Conservation (phyloP, 495 filamentous ascomycete genomes). For the Pyrenula aspistea region DNA sequence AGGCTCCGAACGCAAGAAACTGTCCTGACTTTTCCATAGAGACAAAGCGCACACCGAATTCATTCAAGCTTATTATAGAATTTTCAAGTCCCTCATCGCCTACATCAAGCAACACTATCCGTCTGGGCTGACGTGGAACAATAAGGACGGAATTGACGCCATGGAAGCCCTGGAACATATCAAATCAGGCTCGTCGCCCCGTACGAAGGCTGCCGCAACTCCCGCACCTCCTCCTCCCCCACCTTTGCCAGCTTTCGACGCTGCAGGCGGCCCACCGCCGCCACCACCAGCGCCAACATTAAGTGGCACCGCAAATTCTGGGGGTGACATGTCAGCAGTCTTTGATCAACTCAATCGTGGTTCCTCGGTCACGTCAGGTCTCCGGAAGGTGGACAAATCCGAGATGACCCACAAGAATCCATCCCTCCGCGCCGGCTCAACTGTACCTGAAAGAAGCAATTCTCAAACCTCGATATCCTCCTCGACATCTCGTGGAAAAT, state of each 20-base stretch:
- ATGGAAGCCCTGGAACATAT: conserved; percentile 56
- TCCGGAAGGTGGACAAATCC: conserved; percentile 86
- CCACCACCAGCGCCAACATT: conserved; percentile 57
- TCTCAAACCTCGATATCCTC: conserved; percentile 31
- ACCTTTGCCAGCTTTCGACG: conserved; percentile 42
- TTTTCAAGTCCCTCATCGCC: conserved; percentile 66
- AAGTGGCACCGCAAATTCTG: conserved; percentile 18
- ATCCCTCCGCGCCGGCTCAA: conserved; percentile 60
- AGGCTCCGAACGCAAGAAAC: background rate
- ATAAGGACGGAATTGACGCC: conserved; percentile 59
- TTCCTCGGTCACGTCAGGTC: conserved; percentile 67
- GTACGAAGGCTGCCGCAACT: conserved; percentile 23
- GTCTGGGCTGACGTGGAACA: conserved; percentile 78
- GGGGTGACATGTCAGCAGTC: conserved; percentile 63
- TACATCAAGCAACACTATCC: conserved; percentile 75
- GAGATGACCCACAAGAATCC: conserved; percentile 99
- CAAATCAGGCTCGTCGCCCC: conserved; percentile 32
- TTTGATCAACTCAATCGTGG: conserved; percentile 88
- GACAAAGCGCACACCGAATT: conserved; percentile 72
- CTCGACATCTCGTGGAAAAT: conserved; percentile 49
- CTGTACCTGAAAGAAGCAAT: conserved; percentile 45
- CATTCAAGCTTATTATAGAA: conserved; percentile 75
- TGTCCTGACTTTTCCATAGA: conserved; percentile 24
- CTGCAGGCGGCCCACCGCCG: conserved; percentile 53
- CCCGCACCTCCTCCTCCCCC: conserved; percentile 48